A percentile compares a stretch with the other conserved stretches of the same genome.
Evolutionary conservation across 805 yeast genomes (phyloP).

Genomic region (Wickerhamiella lipophila): DNA sequence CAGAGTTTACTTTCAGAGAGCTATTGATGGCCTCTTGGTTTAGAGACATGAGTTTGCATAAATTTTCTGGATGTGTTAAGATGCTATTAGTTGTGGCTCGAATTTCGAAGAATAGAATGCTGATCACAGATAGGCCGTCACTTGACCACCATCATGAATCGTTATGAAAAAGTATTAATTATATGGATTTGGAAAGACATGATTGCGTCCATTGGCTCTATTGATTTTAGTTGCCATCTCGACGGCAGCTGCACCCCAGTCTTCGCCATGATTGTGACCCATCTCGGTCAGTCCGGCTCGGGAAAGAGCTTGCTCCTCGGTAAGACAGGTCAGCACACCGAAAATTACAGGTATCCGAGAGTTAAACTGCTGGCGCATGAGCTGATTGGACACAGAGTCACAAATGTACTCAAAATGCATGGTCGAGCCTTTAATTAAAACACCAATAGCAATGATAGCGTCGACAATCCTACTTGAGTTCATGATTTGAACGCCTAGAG

Average conservation of each 20-base stretch:
- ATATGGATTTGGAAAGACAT: background rate
- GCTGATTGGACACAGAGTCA: conserved; percentile 71
- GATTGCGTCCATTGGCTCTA: background rate
- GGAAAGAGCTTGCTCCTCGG: conserved; percentile 84
- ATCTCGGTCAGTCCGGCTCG: conserved; percentile 75
- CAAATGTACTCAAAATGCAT: conserved; percentile 98
- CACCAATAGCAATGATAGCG: conserved; percentile 88
- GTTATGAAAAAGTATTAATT: background rate
- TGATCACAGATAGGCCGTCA: too few species aligned
- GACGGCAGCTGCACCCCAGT: conserved; percentile 98
- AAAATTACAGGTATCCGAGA: conserved; percentile 72
- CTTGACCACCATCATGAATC: background rate
- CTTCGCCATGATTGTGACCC: conserved; percentile 91
- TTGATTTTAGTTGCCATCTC: conserved; percentile 53
- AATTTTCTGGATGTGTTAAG: too few species aligned
- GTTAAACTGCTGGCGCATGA: conserved; percentile 69
- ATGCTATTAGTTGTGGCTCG: too few species aligned
- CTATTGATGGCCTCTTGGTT: too few species aligned
- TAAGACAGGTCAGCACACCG: conserved; percentile 85
- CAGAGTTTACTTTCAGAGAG: too few species aligned
- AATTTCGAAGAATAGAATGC: too few species aligned
- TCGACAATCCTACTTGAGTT: conserved; percentile 35
- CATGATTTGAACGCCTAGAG: conserved; percentile 52
- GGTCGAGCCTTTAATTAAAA: conserved; percentile 87
- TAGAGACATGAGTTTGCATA: too few species aligned